Evolutionary conservation across 1,139 yeast genomes (phyloP), one percentile per base, ranked within the genome.

Genomic region (Taphrina betulina): DNA sequence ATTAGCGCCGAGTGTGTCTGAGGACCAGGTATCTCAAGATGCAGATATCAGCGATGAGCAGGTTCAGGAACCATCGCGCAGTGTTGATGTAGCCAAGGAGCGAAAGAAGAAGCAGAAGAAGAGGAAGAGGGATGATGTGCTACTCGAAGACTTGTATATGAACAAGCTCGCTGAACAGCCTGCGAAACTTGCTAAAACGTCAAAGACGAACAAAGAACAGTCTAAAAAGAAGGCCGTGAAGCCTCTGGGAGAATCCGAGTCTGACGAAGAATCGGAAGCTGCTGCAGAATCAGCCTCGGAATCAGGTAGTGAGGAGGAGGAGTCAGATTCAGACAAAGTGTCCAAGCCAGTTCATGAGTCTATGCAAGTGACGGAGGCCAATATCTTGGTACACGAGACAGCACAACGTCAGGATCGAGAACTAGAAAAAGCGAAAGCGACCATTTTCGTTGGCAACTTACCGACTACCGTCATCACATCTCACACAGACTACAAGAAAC

Each of bases 371-470:
- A 10, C 41, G 35, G 19, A 53, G 45, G 38, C 48, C 55, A 34
- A 60, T 2, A 33, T 23, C 17, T 10, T 40, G 17, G 41, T 31
- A n/a, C 54, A 50, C 8, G 69, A 67, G 42, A 76, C 78, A 20
- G 66, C 78, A 44, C 80, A 78, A 65, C 68, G 82, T 54, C 83
- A 83, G 64, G 86, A 82, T 61, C 69, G 71, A 8, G 96, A 89
- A 68, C 74, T 88, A 56, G 86, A 80, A 63, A 87, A 89, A 69
- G 95, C 96, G 1, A 92, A 87, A 64, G 78, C 84, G 64, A 92
- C 98, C 0, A 75, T 90, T 0, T 94, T 94, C 67, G 83, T 94
- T 10, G 97, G 97, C 45, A 94, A 94, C 69, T 80, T 92, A 20
- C 79, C 87, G 17, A 72, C 81, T 33, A 66, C 74, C 1, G 89